Percentiles rank a stretch among this genome's conserved stretches.
These are phyloP conservation scores for Fraxinus nigra DNA, from an alignment of 305 asterid species.

Conservation along the genomic window DNA sequence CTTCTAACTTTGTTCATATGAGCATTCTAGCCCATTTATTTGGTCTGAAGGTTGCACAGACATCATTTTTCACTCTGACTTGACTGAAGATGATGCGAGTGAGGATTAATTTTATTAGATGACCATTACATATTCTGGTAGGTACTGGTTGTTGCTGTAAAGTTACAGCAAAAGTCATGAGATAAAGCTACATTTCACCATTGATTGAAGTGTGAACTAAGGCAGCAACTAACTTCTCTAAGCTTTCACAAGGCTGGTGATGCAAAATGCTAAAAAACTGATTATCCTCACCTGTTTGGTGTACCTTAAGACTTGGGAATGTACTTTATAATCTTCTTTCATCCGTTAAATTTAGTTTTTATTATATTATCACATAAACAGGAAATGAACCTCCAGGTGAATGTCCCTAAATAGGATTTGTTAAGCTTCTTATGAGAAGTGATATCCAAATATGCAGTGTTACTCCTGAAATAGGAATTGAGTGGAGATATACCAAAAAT, in stretches of 20 bases:
- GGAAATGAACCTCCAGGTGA: background rate
- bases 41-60: background rate
- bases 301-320: background rate
- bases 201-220: background rate
- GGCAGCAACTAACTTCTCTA: background rate
- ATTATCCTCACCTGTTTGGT: background rate
- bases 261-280: background rate
- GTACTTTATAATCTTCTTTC: background rate
- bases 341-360: background rate
- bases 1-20: background rate
- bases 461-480: background rate
- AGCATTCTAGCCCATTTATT: background rate
- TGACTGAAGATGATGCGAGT: background rate
- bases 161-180: background rate
- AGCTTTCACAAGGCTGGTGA: background rate
- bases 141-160: background rate
- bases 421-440: background rate
- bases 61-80: background rate
- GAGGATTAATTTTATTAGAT: background rate
- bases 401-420: background rate
- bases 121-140: background rate
- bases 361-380: background rate
- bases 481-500: slow-evolving; percentile 66
- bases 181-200: background rate
- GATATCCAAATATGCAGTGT: background rate